Evolutionary conservation across 2,329 filamentous ascomycete genomes (phyloP), one percentile per base, ranked within the genome.

Genomic region (Trichocomaceae sp.): DNA sequence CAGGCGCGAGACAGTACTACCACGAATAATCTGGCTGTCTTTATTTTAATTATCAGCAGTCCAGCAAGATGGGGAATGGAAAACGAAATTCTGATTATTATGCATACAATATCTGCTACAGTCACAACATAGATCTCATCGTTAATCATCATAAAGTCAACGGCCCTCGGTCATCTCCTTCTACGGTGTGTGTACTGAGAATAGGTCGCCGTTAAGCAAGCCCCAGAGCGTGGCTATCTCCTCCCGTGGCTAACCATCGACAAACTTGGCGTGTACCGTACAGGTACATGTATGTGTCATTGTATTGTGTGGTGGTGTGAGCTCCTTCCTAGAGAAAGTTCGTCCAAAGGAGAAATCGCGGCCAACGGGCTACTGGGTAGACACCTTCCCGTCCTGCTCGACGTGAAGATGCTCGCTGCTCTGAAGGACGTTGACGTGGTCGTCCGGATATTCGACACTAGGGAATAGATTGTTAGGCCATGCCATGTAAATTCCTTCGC

Each of bases 351-450:
- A 29, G 23, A 8, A n/a, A 22, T 17, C 23, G 17, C n/a, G 9
- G 33, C 15, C 22, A 23, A 42, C 35, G 17, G 37, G 26, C 31
- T 44, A 56, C 45, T 56, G 54, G n/a, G 49, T 56, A 15, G 54
- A 52, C 58, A 95, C 82, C 64, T 82, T 78, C 47, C 77, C 72
- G 71, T 96, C 90, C 57, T 72, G 65, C 79, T 97, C 92, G 56
- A 96, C 87, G 45, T 90, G 80, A 69, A 96, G 78, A 66, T 90
- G 80, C 60, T 88, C 82, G 75, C 87, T 81, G 57, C 75, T 77
- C 63, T 84, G 76, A 57, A 96, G 79, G 5, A 85, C 81, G 37
- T 73, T 73, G 56, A 95, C 76, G 15, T 79, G 75, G 67, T 86
- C 87, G 12, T 83, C 78, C 26, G 83, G 82, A 71, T 88, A 89